Evolutionary conservation across 306 rosid species (phyloP).

Genomic region (Begonia loranthoides): DNA sequence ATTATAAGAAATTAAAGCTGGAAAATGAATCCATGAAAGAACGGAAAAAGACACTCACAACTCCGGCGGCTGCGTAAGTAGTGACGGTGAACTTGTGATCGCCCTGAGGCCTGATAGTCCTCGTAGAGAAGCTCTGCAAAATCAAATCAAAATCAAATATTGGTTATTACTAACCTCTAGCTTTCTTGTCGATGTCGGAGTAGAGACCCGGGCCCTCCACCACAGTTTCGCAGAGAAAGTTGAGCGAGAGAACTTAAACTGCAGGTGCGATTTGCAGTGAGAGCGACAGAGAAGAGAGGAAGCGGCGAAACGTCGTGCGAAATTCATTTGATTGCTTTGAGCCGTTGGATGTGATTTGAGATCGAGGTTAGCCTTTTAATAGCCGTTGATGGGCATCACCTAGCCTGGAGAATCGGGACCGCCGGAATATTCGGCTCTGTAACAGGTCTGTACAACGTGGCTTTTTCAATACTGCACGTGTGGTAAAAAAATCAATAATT

Average conservation of each 20-base stretch:
- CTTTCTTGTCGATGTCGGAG: slow-evolving; percentile 72
- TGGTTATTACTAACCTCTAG: slow-evolving; percentile 36
- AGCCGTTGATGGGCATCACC: slow-evolving; percentile 25
- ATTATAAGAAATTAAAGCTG: not conserved
- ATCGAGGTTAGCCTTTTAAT: not conserved
- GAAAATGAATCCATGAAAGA: not conserved
- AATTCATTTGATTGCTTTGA: not conserved
- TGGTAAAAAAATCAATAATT: too few species aligned
- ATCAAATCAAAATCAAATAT: not conserved
- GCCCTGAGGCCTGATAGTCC: slow-evolving; percentile 76
- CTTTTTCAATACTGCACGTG: too few species aligned
- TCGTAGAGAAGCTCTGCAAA: slow-evolving; percentile 66
- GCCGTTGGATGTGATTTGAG: slow-evolving; percentile 24
- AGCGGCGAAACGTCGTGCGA: not conserved
- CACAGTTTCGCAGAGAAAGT: slow-evolving; percentile 40
- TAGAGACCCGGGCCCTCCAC: slow-evolving; percentile 95
- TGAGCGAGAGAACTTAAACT: slow-evolving; percentile 7
- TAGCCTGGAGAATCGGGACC: slow-evolving; percentile 28
- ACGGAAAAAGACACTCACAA: slow-evolving; percentile 29
- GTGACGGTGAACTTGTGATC: slow-evolving; percentile 89
- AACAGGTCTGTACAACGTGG: too few species aligned
- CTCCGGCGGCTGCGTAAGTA: slow-evolving; percentile 52
- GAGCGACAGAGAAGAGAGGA: not conserved
- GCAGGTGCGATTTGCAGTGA: not conserved
- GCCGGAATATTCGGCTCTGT: not conserved